Conservation (phyloP, 2,329 filamentous ascomycete genomes). For the Penicillium sp. region DNA sequence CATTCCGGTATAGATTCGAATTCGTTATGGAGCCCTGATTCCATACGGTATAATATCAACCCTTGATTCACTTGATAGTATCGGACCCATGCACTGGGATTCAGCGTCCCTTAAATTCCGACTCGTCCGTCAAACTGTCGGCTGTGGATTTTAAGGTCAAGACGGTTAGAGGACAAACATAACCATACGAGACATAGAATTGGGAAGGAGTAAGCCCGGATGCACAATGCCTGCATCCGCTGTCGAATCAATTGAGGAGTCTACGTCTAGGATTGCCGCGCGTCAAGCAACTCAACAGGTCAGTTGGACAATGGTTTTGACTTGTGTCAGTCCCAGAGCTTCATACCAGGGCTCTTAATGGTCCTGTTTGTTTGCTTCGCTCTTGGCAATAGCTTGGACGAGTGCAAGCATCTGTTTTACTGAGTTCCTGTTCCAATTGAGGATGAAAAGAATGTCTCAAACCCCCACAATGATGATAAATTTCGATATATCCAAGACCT, state of each 20-base stretch:
- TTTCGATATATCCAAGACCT: background rate
- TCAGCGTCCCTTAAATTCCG: background rate
- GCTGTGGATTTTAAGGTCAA: background rate
- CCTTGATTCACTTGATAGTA: background rate
- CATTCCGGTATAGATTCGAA: too few relatives aligned
- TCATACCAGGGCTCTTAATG: background rate
- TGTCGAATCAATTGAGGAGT: background rate
- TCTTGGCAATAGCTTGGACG: background rate
- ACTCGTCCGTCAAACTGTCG: background rate
- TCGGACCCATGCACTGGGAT: background rate
- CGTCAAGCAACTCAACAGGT: background rate
- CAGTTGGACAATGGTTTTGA: background rate
- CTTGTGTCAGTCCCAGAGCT: background rate
- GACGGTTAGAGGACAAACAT: background rate
- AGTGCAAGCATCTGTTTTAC: background rate
- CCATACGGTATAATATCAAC: background rate
- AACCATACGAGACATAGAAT: background rate
- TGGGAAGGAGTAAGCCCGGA: background rate
- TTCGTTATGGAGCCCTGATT: background rate
- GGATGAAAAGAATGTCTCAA: background rate
- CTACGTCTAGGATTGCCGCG: conserved; percentile 2
- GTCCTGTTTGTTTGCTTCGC: background rate
- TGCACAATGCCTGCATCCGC: background rate
- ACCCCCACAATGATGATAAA: background rate
- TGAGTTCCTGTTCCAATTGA: background rate